Conservation (phyloP, 768 basidiomycete genomes). For the Asterophora parasitica region DNA sequence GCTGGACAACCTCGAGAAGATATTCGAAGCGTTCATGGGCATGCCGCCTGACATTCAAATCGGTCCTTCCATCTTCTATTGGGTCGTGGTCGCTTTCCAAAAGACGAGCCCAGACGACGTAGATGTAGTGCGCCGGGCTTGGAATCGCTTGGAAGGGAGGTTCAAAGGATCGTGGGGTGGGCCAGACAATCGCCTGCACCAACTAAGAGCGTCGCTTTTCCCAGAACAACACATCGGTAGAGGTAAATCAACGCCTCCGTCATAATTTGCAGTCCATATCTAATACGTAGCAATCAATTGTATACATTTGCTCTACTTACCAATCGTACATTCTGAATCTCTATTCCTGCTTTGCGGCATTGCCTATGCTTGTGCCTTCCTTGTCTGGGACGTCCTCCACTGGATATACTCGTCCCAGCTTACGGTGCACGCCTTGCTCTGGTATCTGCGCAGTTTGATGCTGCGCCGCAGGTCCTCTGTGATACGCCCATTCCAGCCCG, state of each 20-base stretch:
- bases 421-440: slow-evolving; percentile 64
- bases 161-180: slow-evolving; percentile 46
- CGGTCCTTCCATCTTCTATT: slow-evolving; percentile 49
- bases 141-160: slow-evolving; percentile 49
- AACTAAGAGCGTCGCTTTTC: slow-evolving; percentile 34
- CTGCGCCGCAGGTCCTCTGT: slow-evolving; percentile 78
- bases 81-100: slow-evolving; percentile 64
- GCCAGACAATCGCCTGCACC: slow-evolving; percentile 37
- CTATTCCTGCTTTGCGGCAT: background rate
- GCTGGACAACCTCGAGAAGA: slow-evolving; percentile 44
- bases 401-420: slow-evolving; percentile 72
- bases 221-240: slow-evolving; percentile 10
- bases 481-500: slow-evolving; percentile 81
- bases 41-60: slow-evolving; percentile 42
- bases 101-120: slow-evolving; percentile 52
- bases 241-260: background rate
- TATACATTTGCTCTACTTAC: slow-evolving; percentile 12
- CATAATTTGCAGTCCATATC: background rate
- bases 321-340: slow-evolving; percentile 10
- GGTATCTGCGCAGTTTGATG: slow-evolving; percentile 76
- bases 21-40: slow-evolving; percentile 63
- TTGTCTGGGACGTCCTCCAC: slow-evolving; percentile 50
- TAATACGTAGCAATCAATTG: slow-evolving; percentile 9
- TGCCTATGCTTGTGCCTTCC: background rate
- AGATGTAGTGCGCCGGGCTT: slow-evolving; percentile 48